Conservation (phyloP, 148 eudicot species). For the Rheum nobile region DNA sequence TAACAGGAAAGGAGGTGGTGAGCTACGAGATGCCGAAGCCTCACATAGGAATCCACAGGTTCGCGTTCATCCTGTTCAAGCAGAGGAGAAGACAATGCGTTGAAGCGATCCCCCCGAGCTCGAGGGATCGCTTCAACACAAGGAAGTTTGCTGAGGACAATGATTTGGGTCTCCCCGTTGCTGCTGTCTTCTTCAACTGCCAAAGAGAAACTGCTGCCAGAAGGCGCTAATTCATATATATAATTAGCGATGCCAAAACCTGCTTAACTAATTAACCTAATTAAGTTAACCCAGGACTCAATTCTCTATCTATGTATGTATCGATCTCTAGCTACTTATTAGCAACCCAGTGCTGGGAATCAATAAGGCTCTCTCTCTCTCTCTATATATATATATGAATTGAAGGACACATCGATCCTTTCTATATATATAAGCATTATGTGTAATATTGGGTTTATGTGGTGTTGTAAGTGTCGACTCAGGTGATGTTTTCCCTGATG, state of each 20-base stretch:
- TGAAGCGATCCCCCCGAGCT: slow-evolving; percentile 15
- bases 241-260: no score
- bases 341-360: no score
- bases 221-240: slow-evolving; percentile 40
- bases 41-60: slow-evolving; percentile 66
- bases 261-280: no score
- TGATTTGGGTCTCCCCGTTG: slow-evolving; percentile 47
- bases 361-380: no score
- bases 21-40: slow-evolving; percentile 64
- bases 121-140: slow-evolving; percentile 42
- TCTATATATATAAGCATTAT: not conserved
- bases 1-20: slow-evolving; percentile 53
- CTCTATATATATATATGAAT: no score
- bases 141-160: slow-evolving; percentile 42
- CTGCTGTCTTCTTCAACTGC: slow-evolving; percentile 64
- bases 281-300: no score
- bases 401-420: no score
- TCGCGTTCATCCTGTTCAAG: slow-evolving; percentile 49
- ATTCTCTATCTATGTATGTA: no score
- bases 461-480: not conserved
- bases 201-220: slow-evolving; percentile 66
- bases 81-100: slow-evolving; percentile 43
- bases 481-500: not conserved
- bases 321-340: no score
- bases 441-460: not conserved